Evolutionary conservation across 495 filamentous ascomycete genomes (phyloP).

Genomic region (Thermothielavioides terrestris): DNA sequence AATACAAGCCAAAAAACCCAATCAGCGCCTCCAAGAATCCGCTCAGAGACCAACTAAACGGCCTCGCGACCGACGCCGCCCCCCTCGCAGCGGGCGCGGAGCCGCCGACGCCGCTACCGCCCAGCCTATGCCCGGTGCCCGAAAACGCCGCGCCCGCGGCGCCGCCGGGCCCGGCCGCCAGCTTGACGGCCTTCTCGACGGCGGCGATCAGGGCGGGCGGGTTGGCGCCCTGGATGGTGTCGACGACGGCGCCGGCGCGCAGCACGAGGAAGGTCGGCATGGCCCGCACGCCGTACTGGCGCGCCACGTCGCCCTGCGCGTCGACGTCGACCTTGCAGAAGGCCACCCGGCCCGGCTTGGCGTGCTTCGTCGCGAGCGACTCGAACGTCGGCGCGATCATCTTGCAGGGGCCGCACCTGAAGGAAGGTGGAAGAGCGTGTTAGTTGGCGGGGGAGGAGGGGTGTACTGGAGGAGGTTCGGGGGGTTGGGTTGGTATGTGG

Average conservation of each 20-base stretch:
- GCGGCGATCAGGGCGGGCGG: constrained; percentile 60
- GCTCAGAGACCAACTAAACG: constrained; percentile 34
- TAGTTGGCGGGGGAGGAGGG: too few relatives aligned
- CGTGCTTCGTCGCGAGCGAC: constrained; percentile 45
- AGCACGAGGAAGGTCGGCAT: constrained; percentile 89
- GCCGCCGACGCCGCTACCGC: constrained; percentile 15
- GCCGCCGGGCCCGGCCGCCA: constrained; percentile 39
- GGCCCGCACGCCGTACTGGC: constrained; percentile 47
- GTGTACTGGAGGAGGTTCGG: too few relatives aligned
- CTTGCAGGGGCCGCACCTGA: constrained; percentile 65
- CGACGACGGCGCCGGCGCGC: constrained; percentile 60
- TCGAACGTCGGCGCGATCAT: constrained; percentile 60
- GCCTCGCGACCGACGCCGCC: constrained; percentile 12
- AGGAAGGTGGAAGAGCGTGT: too few relatives aligned
- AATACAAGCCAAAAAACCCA: constrained; percentile 53
- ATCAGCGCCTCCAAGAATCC: constrained; percentile 40
- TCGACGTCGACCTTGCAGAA: constrained; percentile 59
- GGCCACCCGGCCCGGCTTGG: constrained; percentile 44
- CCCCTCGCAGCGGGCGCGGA: too few relatives aligned
- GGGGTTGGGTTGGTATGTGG: too few relatives aligned
- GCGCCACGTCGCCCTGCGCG: constrained; percentile 45
- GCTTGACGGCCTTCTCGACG: constrained; percentile 63
- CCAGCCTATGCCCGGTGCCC: constrained; percentile 31
- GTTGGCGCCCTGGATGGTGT: constrained; percentile 75
- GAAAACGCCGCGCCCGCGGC: constrained; percentile 35